Evolutionary conservation across 1,284 basidiomycete genomes (phyloP).

Genomic region (Melampsora americana): DNA sequence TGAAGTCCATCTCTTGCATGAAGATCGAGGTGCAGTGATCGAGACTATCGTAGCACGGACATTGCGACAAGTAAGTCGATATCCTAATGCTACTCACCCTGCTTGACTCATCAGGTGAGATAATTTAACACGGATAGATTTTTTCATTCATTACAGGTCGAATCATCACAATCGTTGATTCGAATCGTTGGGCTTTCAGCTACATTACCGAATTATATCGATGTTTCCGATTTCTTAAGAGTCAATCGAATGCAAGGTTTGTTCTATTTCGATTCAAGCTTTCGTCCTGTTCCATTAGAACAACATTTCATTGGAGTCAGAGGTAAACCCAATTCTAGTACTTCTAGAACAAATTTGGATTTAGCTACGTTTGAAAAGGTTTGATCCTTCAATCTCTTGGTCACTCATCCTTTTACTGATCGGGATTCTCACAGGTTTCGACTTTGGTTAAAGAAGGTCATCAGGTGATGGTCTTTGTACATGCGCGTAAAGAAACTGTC

Average conservation of each 20-base stretch:
- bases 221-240: conserved; percentile 91
- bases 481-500: conserved; percentile 96
- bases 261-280: conserved; percentile 98
- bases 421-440: conserved; percentile 67
- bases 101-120: too few species aligned
- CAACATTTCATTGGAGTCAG: conserved; percentile 95
- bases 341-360: conserved; percentile 83
- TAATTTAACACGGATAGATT: not conserved
- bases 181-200: conserved; percentile 98
- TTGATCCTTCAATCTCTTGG: not conserved
- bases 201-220: conserved; percentile 93
- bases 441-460: conserved; percentile 81
- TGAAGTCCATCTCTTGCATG: conserved; percentile 94
- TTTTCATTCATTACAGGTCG: conserved; percentile 59
- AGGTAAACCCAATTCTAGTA: conserved; percentile 76
- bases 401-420: not conserved
- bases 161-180: conserved; percentile 93
- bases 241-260: conserved; percentile 86
- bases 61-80: conserved; percentile 67
- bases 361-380: conserved; percentile 81
- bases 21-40: conserved; percentile 96
- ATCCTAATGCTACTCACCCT: not conserved
- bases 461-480: conserved; percentile 99
- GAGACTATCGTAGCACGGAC: conserved; percentile 98
- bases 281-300: conserved; percentile 92